Conservation (phyloP, 1,284 basidiomycete species). For the Wallemia hederae region DNA sequence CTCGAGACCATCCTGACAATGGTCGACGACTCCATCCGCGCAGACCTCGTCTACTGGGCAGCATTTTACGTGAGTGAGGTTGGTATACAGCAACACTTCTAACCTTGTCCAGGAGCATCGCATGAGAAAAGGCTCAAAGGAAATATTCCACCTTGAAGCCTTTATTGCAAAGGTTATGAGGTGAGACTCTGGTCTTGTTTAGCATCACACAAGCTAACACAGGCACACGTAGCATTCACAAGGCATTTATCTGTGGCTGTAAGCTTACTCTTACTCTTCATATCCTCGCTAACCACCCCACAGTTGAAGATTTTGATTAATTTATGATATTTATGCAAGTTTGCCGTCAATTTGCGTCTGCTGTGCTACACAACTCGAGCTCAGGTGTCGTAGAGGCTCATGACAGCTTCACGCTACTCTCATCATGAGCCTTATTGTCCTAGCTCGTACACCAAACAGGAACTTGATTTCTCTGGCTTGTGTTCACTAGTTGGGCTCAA, state of each 20-base stretch:
- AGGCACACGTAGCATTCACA: not conserved
- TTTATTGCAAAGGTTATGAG: constrained; percentile 66
- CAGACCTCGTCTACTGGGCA: constrained; percentile 83
- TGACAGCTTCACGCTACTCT: not conserved
- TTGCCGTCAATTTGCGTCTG: not conserved
- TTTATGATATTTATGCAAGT: not conserved
- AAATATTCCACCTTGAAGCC: constrained; percentile 82
- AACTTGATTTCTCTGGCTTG: constrained; percentile 1
- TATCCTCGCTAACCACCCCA: not conserved
- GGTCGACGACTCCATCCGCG: constrained; percentile 63
- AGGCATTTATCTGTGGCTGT: not conserved
- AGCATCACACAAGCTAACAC: not conserved
- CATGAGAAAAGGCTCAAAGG: constrained; percentile 68
- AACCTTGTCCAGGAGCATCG: constrained; percentile 37
- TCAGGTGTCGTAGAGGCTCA: not conserved
- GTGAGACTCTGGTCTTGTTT: not conserved
- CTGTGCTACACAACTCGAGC: not conserved
- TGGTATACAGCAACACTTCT: not conserved
- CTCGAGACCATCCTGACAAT: constrained; percentile 56
- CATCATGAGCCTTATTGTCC: not conserved
- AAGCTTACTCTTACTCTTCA: not conserved
- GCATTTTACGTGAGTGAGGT: constrained; percentile 50
- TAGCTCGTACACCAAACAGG: not conserved
- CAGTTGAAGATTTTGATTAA: not conserved
- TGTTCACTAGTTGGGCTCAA: not conserved